phyloP scores from a whole-genome alignment of 1,284 basidiomycete genomes.

The Papiliotrema flavescens region DNA sequence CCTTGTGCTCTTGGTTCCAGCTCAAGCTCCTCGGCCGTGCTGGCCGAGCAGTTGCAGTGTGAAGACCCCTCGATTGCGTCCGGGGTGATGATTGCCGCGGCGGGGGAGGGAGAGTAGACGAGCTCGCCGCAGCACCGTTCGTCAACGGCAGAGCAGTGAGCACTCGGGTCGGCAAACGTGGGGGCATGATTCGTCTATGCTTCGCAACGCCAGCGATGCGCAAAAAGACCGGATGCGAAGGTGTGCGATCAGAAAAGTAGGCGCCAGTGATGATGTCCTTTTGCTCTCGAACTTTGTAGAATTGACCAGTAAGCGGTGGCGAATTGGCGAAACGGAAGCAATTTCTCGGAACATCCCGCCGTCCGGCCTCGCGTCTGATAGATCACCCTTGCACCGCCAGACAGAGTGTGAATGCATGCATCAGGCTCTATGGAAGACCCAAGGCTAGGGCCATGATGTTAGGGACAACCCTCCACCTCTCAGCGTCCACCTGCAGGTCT shows the following conservation, averaged over 20 bases:
- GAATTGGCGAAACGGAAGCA: too few relatives aligned
- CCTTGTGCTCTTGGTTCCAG: not conserved
- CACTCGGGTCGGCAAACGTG: constrained; percentile 30
- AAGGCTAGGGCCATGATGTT: not conserved
- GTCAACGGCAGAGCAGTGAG: constrained; percentile 26
- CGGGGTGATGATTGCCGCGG: constrained; percentile 3
- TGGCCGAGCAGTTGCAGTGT: constrained; percentile 5
- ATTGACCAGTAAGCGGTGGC: too few relatives aligned
- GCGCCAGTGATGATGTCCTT: too few relatives aligned
- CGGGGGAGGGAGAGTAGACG: constrained; percentile 25
- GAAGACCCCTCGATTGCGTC: not conserved
- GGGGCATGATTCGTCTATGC: constrained; percentile 24
- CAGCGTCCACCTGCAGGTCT: not conserved
- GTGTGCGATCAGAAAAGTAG: too few relatives aligned
- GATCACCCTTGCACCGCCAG: too few relatives aligned
- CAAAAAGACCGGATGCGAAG: too few relatives aligned
- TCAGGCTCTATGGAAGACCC: not conserved
- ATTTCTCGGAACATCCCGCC: too few relatives aligned
- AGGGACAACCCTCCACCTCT: constrained; percentile 4
- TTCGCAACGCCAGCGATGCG: too few relatives aligned
- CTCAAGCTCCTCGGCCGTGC: not conserved
- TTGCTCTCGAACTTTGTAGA: too few relatives aligned
- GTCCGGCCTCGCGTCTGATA: too few relatives aligned
- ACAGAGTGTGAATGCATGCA: too few relatives aligned
- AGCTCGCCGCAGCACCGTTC: constrained; percentile 24